Evolutionary conservation across 345 rosid species (phyloP).

Genomic region (Euphorbia tirucalli): DNA sequence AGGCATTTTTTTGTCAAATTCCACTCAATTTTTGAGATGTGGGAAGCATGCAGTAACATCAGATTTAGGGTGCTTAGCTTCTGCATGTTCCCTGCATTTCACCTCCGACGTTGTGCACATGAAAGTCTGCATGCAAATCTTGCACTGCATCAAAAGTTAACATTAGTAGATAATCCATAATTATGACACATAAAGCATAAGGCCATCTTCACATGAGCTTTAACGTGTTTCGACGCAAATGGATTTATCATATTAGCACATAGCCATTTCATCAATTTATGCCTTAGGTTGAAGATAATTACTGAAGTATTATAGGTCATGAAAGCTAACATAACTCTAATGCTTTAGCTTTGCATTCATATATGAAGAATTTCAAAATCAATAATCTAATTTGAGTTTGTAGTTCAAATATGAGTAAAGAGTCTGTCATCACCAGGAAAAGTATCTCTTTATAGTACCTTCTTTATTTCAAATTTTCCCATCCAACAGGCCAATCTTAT

Average conservation of each 20-base stretch:
- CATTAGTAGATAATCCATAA: slow-evolving; percentile 1
- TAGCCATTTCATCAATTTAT: background rate
- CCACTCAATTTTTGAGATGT: slow-evolving; percentile 19
- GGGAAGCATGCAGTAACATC: slow-evolving; percentile 23
- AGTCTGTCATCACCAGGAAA: background rate
- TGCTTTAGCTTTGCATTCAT: background rate
- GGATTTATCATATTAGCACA: background rate
- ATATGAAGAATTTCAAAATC: background rate
- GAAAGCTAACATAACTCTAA: background rate
- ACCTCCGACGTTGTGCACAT: slow-evolving; percentile 31
- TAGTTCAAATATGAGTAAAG: background rate
- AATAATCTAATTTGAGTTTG: background rate
- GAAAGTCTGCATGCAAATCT: slow-evolving; percentile 31
- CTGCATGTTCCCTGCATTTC: slow-evolving; percentile 30
- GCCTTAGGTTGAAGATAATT: background rate
- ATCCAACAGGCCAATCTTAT: background rate
- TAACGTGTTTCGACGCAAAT: background rate
- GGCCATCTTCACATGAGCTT: background rate
- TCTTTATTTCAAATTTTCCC: background rate
- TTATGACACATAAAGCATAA: background rate
- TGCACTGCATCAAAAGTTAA: slow-evolving; percentile 22
- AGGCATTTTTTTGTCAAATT: background rate
- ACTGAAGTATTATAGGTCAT: background rate
- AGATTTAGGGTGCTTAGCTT: slow-evolving; percentile 26
- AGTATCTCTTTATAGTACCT: background rate